phyloP scores from a whole-genome alignment of 768 basidiomycete genomes.

The Termitomyces sp. region DNA sequence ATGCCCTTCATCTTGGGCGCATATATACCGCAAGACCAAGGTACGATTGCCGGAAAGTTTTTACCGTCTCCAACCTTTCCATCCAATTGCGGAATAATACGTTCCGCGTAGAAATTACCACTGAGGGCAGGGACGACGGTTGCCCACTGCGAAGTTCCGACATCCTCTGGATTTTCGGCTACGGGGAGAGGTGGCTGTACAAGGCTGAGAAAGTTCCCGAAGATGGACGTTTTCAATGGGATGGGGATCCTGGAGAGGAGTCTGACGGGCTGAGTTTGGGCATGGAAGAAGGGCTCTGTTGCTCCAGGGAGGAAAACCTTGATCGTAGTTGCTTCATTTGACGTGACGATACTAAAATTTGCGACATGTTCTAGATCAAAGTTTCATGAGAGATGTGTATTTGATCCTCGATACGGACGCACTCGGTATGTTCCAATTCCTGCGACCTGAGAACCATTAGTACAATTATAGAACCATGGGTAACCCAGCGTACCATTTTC shows the following conservation, averaged over 20 bases:
- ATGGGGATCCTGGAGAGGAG: slow-evolving; percentile 19
- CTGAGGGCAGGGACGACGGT: slow-evolving; percentile 9
- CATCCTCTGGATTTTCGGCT: slow-evolving; percentile 15
- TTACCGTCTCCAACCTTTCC: slow-evolving; percentile 21
- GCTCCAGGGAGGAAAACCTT: slow-evolving; percentile 17
- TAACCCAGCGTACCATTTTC: slow-evolving; percentile 19
- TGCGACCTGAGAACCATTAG: slow-evolving; percentile 17
- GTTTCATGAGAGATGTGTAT: background rate
- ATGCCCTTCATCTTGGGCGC: background rate
- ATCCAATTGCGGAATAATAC: slow-evolving; percentile 7
- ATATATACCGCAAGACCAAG: slow-evolving; percentile 16
- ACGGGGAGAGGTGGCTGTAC: slow-evolving; percentile 21
- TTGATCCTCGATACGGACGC: background rate
- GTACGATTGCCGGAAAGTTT: slow-evolving; percentile 19
- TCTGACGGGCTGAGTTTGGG: slow-evolving; percentile 19
- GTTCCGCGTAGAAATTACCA: slow-evolving; percentile 12
- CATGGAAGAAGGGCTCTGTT: slow-evolving; percentile 24
- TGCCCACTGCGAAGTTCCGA: slow-evolving; percentile 18
- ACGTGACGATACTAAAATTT: slow-evolving; percentile 18
- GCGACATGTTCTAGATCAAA: slow-evolving; percentile 22
- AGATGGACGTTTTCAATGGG: slow-evolving; percentile 11
- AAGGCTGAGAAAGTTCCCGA: slow-evolving; percentile 12
- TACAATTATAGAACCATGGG: background rate
- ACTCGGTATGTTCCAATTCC: slow-evolving; percentile 32
- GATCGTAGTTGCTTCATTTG: slow-evolving; percentile 17